Base-by-base conservation (phyloP, 2,329 filamentous ascomycete species). In the Claviceps lovelessii region DNA sequence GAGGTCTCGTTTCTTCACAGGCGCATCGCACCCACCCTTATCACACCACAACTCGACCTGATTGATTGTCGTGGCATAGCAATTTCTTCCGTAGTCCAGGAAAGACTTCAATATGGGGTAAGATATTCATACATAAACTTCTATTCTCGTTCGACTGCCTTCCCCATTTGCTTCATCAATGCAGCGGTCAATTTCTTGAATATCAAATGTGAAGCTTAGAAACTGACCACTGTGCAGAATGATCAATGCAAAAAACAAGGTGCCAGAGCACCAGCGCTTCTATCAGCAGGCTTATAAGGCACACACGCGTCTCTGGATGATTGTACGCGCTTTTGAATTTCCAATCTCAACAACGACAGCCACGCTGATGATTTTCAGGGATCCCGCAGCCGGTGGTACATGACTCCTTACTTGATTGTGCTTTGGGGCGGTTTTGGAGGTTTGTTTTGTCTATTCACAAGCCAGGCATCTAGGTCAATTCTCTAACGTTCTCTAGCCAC, bases 161-260 rank as follows among this genome's bases (percentile, higher is more conserved):
- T 23, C 37, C 31, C 7, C 23, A 33, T 37, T 23, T 37, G 35
- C 42, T 17, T 19, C 45, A 53, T 50, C 41, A 45, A n/a, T 19
- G n/a, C 35, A 5, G 37, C 29, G 7, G 44, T 44, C 28, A 42
- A 37, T 42, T n/a, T 11, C 17, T 35, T 35, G 41, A 29, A 53
- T 28, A 3, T 19, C 37, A 19, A 51, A 29, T 55, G 56, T 53
- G 17, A 51, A 50, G 50, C 60, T 35, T 54, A 44, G n/a, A 49
- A n/a, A 44, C 56, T 57, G 47, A 57, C 42, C 28, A 31, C n/a
- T 19, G n/a, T 13, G 55, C 62, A 80, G 79, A 67, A 65, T 84
- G 67, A 61, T 89, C 74, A 76, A 87, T 79, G 83, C 84, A 70
- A 78, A 80, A 69, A 91, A 91, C 80, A 80, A 78, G 66, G 86